Evolutionary conservation across 1,284 basidiomycete species (phyloP), one percentile per base, ranked within the genome.

Genomic region (Malassezia nana): DNA sequence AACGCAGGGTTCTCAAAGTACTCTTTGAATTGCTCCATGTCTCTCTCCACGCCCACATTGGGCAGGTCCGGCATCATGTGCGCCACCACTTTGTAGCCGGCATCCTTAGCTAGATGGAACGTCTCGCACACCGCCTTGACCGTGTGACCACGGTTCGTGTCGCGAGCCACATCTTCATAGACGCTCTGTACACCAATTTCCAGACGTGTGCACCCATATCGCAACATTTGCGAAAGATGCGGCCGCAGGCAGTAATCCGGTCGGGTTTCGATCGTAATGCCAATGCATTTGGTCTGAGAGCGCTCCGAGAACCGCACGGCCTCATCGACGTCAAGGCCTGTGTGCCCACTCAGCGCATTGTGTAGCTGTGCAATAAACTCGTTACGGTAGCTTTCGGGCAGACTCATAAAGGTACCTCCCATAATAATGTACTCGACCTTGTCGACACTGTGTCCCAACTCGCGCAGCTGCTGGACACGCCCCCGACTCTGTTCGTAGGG

Each of bases 321-420:
- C 76, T 98, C 94, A 66, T 98, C 94, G 15, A 98, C 83, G 69
- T 96, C 87, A 29, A 61, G 57, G 1, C 89, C 88, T 1, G 91
- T 96, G 73, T 87, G 91, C 0, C 94, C 94, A 16, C 88, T 91
- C 6, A 99, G 79, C 0, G 94, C 91, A 72, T 98, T 98, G 75
- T 98, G 94, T 46, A 99, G 79, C 60, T 96, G 91, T 0, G 92
- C 91, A 55, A 98, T 82, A 68, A 99, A 99, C 60, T 86, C 83
- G 64, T 83, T 84, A 52, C 92, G 82, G 74, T 99, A 98, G 40
- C 89, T 87, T 75, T 96, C 89, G 20, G 91, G 85, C 83, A 96
- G 90, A 66, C 89, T 94, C 91, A 99, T 95, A 76, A 99, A 98
- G 4, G 92, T 99, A 41, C 92, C 92, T 29, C 92, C 94, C 92